phyloP scores from a whole-genome alignment of 768 basidiomycete species.

The Suillus fuscotomentosus region DNA sequence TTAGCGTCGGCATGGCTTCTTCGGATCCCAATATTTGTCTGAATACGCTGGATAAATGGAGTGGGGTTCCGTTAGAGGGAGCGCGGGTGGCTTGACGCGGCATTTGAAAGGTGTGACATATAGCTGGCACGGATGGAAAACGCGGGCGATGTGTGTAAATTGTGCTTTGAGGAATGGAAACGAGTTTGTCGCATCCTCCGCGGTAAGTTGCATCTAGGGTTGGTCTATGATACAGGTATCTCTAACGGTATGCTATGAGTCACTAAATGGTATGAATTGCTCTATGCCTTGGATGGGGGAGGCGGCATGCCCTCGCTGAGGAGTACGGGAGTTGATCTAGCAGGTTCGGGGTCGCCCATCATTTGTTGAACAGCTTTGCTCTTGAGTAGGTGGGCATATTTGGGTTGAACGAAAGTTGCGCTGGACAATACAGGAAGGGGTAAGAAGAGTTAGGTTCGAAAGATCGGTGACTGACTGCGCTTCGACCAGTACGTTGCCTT shows the following conservation, averaged over 20 bases:
- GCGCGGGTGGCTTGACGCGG: neutral
- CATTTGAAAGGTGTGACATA: neutral
- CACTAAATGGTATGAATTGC: neutral
- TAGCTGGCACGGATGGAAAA: neutral
- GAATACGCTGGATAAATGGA: neutral
- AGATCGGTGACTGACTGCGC: conserved; percentile 57
- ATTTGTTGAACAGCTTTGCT: conserved; percentile 56
- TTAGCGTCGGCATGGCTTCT: neutral
- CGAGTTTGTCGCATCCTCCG: neutral
- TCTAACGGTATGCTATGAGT: neutral
- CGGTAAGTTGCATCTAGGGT: neutral
- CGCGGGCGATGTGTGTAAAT: neutral
- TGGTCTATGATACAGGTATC: neutral
- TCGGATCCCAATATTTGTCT: neutral
- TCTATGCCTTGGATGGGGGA: conserved; percentile 26
- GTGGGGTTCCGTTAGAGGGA: neutral
- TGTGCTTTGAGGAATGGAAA: neutral
- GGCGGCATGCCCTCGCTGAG: conserved; percentile 28
- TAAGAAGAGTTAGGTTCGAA: neutral
- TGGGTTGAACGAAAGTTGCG: conserved; percentile 85
- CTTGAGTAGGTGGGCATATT: conserved; percentile 77
- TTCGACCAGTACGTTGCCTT: conserved; percentile 82
- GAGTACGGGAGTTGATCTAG: conserved; percentile 20
- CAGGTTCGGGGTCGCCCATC: conserved; percentile 56
- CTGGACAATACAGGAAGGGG: conserved; percentile 33